Evolutionary conservation across 768 basidiomycete genomes (phyloP), one percentile per base, ranked within the genome.

Genomic region (Mrakia gelida): DNA sequence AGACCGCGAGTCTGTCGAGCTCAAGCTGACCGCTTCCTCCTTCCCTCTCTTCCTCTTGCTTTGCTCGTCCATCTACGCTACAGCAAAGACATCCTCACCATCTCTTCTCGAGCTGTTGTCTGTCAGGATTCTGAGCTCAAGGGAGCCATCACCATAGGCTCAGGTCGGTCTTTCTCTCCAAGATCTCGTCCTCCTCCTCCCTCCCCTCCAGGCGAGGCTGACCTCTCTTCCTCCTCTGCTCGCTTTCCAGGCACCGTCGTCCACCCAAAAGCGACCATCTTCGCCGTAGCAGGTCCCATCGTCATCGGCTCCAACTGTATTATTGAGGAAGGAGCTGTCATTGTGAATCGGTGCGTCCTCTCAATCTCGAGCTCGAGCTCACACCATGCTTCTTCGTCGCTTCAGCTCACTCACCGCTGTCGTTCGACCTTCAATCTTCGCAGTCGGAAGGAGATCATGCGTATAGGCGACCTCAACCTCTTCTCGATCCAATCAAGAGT

Each of bases 401-500:
- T 45, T 15, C 45, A 15, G 9, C 45, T 41, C 15, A 75, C 90
- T 81, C 85, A 88, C 75, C 21, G 43, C 56, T 38, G 41, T 63
- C 3, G 11, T 41, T 18, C 77, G 10, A 28, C 15, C 56, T 41
- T 30, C 32, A 18, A 26, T 30, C 26, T n/a, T 61, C 56, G 10
- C 74, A 81, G 80, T 65, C 68, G 80, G 71, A 94, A 92, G 81
- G 92, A 94, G 82, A 89, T 91, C 52, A 93, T 98, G 94, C 89
- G 91, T 28, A 94, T 99, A 70, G 96, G 96, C 8, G 91, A 96
- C 83, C 90, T 92, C 79, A 98, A 98, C 84, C 86, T 95, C 77
- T 96, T 99, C 82, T 94, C 97, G 85, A 93, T 97, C 74, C 93
- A 92, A 30, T 93, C 91, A 84, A 91, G 96, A 45, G 88, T 98